phyloP scores from a whole-genome alignment of 768 basidiomycete genomes.

The Lanmaoa rubissima region DNA sequence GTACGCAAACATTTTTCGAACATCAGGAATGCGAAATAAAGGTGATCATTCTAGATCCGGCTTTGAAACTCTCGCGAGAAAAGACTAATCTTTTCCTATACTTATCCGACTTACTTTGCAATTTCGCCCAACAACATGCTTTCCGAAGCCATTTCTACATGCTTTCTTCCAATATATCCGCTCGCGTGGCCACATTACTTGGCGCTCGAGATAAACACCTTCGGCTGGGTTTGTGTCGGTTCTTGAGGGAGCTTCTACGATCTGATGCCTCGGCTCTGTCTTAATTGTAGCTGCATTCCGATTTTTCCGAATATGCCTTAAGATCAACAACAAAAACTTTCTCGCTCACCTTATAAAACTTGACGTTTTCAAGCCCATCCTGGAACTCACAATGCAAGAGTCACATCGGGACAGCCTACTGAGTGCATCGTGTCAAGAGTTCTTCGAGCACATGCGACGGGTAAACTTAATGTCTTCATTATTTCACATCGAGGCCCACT shows the following conservation, averaged over 20 bases:
- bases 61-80: slow-evolving; percentile 63
- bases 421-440: slow-evolving; percentile 93
- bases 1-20: slow-evolving; percentile 25
- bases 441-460: slow-evolving; percentile 87
- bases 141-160: slow-evolving; percentile 92
- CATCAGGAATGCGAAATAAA: slow-evolving; percentile 1
- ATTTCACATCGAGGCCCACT: slow-evolving; percentile 3
- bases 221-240: slow-evolving; percentile 67
- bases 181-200: slow-evolving; percentile 73
- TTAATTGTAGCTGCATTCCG: slow-evolving; percentile 75
- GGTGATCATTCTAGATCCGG: slow-evolving; percentile 39
- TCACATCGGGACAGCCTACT: slow-evolving; percentile 87
- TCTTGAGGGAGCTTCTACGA: neutral
- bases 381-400: slow-evolving; percentile 82
- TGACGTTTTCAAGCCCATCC: slow-evolving; percentile 78
- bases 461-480: slow-evolving; percentile 42
- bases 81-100: slow-evolving; percentile 83
- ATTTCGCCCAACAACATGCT: slow-evolving; percentile 83
- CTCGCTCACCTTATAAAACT: slow-evolving; percentile 77
- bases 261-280: slow-evolving; percentile 10
- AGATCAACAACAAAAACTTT: slow-evolving; percentile 76
- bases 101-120: slow-evolving; percentile 88
- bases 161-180: slow-evolving; percentile 74
- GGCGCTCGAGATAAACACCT: slow-evolving; percentile 88
- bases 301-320: slow-evolving; percentile 84